These are phyloP conservation scores for Globisporangium paroecandrum DNA, from an alignment of 352 stramenopile genomes.

Conservation along the genomic window DNA sequence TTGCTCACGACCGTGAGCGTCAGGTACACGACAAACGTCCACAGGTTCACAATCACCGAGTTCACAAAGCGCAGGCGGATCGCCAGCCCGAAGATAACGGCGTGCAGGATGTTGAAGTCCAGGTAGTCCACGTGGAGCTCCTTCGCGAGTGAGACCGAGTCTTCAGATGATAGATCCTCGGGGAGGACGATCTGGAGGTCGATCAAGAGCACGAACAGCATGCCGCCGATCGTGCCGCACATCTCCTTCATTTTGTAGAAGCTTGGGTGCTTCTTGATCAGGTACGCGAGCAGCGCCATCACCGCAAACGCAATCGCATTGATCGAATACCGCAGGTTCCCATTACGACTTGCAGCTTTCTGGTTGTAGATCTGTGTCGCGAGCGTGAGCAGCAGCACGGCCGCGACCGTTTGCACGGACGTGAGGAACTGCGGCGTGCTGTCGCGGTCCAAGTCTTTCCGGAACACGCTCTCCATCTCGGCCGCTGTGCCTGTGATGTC, in stretches of 20 bases:
- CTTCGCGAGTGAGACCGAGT: not conserved
- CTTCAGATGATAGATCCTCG: not conserved
- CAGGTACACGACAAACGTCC: slow-evolving; percentile 37
- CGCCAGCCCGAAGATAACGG: slow-evolving; percentile 51
- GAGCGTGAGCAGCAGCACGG: slow-evolving; percentile 35
- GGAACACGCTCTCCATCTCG: slow-evolving; percentile 60
- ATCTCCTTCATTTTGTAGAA: slow-evolving; percentile 38
- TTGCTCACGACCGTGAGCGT: slow-evolving; percentile 17
- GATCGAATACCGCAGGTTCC: slow-evolving; percentile 36
- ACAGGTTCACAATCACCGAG: slow-evolving; percentile 38
- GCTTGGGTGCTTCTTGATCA: slow-evolving; percentile 30
- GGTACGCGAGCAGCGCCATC: slow-evolving; percentile 25
- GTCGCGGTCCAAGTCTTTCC: slow-evolving; percentile 42
- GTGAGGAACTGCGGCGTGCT: slow-evolving; percentile 51
- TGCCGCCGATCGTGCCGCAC: slow-evolving; percentile 23
- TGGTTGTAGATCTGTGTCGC: slow-evolving; percentile 41
- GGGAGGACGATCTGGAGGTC: slow-evolving; percentile 42
- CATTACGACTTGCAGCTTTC: slow-evolving; percentile 15
- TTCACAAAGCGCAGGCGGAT: slow-evolving; percentile 62
- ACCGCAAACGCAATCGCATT: slow-evolving; percentile 25
- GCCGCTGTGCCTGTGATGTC: slow-evolving; percentile 37
- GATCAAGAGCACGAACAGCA: slow-evolving; percentile 35
- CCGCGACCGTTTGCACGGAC: slow-evolving; percentile 30
- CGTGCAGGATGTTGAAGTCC: slow-evolving; percentile 48
- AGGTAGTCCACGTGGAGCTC: slow-evolving; percentile 28